A percentile compares a stretch with the other conserved stretches of the same genome.
Conservation (phyloP, 2,329 filamentous ascomycete species). For the Beauveria varroae region DNA sequence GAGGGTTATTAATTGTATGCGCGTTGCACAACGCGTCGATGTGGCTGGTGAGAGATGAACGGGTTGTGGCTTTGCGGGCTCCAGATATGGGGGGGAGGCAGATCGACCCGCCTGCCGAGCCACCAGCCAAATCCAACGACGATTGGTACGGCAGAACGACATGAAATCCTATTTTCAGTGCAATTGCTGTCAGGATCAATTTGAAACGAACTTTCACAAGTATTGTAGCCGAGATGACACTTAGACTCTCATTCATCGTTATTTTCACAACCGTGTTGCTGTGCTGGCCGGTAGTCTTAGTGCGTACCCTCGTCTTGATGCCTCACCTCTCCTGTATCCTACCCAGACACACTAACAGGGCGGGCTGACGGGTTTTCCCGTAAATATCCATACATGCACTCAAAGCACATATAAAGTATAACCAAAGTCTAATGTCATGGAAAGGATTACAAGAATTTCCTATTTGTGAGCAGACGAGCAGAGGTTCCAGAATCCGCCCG, state of each 20-base stretch:
- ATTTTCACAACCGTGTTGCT: background rate
- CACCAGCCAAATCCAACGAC: background rate
- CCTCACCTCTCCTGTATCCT: background rate
- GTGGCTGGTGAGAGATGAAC: too few species aligned
- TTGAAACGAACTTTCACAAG: background rate
- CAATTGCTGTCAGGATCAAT: background rate
- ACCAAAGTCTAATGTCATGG: too few species aligned
- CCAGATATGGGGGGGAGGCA: background rate
- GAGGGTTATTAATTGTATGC: background rate
- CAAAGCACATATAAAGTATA: too few species aligned
- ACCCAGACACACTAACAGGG: background rate
- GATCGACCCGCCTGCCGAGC: background rate
- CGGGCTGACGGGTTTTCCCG: background rate
- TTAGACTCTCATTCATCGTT: too few species aligned
- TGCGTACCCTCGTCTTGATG: conserved; percentile 3
- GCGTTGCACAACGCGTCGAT: background rate
- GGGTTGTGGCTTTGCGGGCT: too few species aligned
- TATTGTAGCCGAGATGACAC: too few species aligned
- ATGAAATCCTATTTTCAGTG: background rate
- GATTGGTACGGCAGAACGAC: background rate
- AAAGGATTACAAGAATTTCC: background rate
- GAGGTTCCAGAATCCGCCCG: conserved; percentile 2
- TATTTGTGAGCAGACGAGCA: background rate
- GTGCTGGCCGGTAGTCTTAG: background rate
- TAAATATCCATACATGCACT: background rate